Conservation (phyloP, 352 stramenopile genomes). For the Pythium volutum region DNA sequence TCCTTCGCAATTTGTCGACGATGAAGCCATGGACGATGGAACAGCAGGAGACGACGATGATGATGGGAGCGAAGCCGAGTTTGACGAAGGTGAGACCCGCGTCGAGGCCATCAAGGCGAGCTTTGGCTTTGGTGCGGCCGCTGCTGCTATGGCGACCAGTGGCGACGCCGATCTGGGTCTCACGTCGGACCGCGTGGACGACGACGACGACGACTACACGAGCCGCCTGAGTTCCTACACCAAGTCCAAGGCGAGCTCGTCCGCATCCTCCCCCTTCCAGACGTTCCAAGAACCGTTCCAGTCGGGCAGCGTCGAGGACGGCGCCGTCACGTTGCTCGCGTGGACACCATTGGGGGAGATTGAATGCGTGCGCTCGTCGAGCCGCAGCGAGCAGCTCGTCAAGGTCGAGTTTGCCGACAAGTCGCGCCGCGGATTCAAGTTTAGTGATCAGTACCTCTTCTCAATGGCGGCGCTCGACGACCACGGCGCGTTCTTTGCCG, state of each 20-base stretch:
- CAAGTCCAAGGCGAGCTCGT: not conserved
- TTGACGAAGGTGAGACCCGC: slow-evolving; percentile 63
- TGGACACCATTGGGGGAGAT: slow-evolving; percentile 83
- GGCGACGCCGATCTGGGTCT: slow-evolving; percentile 25
- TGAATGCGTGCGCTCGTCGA: slow-evolving; percentile 67
- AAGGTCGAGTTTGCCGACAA: slow-evolving; percentile 85
- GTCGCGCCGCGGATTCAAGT: slow-evolving; percentile 79
- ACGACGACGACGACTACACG: slow-evolving; percentile 10
- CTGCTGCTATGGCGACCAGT: too few relatives aligned
- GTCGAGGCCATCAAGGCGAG: slow-evolving; percentile 82
- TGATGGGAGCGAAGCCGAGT: slow-evolving; percentile 30
- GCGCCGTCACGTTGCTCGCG: slow-evolving; percentile 50
- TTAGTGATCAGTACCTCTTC: slow-evolving; percentile 83
- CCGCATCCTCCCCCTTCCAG: slow-evolving; percentile 22
- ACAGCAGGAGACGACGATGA: slow-evolving; percentile 26
- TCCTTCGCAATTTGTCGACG: slow-evolving; percentile 41
- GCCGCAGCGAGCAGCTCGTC: slow-evolving; percentile 66
- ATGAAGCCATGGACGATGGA: slow-evolving; percentile 41
- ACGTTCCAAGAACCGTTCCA: slow-evolving; percentile 67
- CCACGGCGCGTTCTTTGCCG: slow-evolving; percentile 71
- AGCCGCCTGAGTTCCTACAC: not conserved
- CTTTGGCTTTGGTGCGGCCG: slow-evolving; percentile 67
- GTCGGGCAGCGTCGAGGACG: slow-evolving; percentile 45
- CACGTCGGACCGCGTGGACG: slow-evolving; percentile 19
- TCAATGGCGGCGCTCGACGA: slow-evolving; percentile 71